Conservation (phyloP, 805 yeast species). For the Debaryomyces prosopidis region DNA sequence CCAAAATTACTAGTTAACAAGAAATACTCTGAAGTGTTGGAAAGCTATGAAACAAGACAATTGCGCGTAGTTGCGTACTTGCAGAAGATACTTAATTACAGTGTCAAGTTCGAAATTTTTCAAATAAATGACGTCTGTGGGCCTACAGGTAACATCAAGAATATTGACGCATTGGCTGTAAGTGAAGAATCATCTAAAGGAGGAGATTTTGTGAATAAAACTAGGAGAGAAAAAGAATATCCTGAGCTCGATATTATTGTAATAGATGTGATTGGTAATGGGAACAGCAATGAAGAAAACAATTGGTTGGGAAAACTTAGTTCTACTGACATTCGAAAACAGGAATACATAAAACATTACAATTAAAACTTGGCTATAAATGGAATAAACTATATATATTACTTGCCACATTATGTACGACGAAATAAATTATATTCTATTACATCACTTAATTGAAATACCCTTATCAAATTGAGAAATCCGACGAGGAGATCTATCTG, state of each 20-base stretch:
- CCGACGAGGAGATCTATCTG: slow-evolving; percentile 66
- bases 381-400: background rate
- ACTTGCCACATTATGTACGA: too few relatives aligned
- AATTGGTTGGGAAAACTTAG: slow-evolving; percentile 74
- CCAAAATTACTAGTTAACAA: slow-evolving; percentile 71
- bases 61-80: slow-evolving; percentile 51
- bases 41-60: slow-evolving; percentile 56
- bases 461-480: slow-evolving; percentile 40
- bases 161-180: slow-evolving; percentile 77
- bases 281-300: slow-evolving; percentile 32
- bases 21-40: slow-evolving; percentile 64
- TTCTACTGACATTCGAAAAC: slow-evolving; percentile 72
- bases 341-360: slow-evolving; percentile 7
- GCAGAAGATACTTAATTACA: slow-evolving; percentile 35
- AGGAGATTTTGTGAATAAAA: slow-evolving; percentile 68
- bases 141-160: slow-evolving; percentile 77
- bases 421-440: background rate
- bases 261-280: slow-evolving; percentile 63
- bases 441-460: slow-evolving; percentile 35
- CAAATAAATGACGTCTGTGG: slow-evolving; percentile 88
- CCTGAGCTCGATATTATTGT: slow-evolving; percentile 38
- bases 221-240: slow-evolving; percentile 59
- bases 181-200: slow-evolving; percentile 81
- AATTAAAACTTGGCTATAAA: background rate
- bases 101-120: slow-evolving; percentile 52